phyloP scores from a whole-genome alignment of 805 yeast genomes.

The Millerozyma miso region DNA sequence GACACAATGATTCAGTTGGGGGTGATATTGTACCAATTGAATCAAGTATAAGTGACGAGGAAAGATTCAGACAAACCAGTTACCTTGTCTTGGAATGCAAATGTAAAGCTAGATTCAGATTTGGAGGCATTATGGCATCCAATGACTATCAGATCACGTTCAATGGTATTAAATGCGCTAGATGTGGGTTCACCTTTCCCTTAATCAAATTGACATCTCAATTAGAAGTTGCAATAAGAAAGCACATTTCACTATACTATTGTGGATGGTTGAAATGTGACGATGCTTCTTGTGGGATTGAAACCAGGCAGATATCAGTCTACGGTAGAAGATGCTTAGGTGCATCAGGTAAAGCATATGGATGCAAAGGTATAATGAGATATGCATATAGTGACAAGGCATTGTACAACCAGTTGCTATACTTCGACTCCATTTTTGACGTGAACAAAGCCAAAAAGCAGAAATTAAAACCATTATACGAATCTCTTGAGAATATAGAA shows the following conservation, averaged over 20 bases:
- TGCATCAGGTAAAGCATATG: slow-evolving; percentile 52
- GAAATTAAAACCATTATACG: slow-evolving; percentile 51
- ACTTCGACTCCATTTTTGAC: slow-evolving; percentile 75
- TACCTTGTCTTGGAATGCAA: slow-evolving; percentile 54
- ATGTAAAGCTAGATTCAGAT: slow-evolving; percentile 59
- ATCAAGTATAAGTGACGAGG: slow-evolving; percentile 73
- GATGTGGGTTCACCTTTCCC: slow-evolving; percentile 52
- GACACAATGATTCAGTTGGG: slow-evolving; percentile 27
- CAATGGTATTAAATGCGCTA: slow-evolving; percentile 66
- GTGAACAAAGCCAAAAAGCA: slow-evolving; percentile 70
- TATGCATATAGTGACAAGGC: slow-evolving; percentile 74
- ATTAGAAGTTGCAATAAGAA: slow-evolving; percentile 67
- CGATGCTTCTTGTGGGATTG: slow-evolving; percentile 74
- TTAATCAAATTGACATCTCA: slow-evolving; percentile 61
- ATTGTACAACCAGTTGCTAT: slow-evolving; percentile 80
- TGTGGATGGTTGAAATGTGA: slow-evolving; percentile 86
- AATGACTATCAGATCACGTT: slow-evolving; percentile 56
- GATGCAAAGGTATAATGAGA: slow-evolving; percentile 78
- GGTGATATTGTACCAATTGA: slow-evolving; percentile 69
- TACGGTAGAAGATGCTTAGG: slow-evolving; percentile 85
- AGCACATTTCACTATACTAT: slow-evolving; percentile 71
- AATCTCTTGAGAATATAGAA: slow-evolving; percentile 18
- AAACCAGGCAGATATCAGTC: slow-evolving; percentile 82
- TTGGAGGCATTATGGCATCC: slow-evolving; percentile 72
- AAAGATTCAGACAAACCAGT: slow-evolving; percentile 68